phyloP scores from a whole-genome alignment of 2,329 filamentous ascomycete genomes.

The Fusarium anthophilum region DNA sequence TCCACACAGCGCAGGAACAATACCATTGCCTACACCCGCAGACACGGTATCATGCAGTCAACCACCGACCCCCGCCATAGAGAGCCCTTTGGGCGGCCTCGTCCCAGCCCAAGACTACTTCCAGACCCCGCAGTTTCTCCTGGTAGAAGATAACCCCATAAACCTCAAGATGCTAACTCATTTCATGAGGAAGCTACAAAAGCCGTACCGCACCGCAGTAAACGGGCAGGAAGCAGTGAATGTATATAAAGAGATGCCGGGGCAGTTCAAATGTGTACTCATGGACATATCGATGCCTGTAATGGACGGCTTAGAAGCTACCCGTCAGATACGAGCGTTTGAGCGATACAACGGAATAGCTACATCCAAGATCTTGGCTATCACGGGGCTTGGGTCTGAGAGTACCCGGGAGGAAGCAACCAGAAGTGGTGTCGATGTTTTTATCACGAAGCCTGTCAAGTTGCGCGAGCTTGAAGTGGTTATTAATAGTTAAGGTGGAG shows the following conservation, averaged over 20 bases:
- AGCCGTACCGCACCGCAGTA: constrained; percentile 39
- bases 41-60: neutral
- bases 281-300: constrained; percentile 11
- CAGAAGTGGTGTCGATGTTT: neutral
- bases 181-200: constrained; percentile 47
- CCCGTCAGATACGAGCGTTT: constrained; percentile 3
- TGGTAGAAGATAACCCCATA: constrained; percentile 53
- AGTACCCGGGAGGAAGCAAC: neutral
- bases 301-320: constrained; percentile 3
- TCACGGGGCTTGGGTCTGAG: neutral
- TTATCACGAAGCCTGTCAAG: constrained; percentile 3
- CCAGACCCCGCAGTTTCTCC: constrained; percentile 35
- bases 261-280: neutral
- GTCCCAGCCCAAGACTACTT: neutral
- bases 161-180: constrained; percentile 47
- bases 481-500: neutral
- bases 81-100: neutral
- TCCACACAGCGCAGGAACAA: neutral
- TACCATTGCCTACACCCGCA: neutral
- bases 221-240: constrained; percentile 48
- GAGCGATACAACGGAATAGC: neutral
- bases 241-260: constrained; percentile 20
- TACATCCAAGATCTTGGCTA: neutral
- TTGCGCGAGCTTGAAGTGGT: neutral
- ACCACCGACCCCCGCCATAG: neutral